Evolutionary conservation across 352 stramenopile species (phyloP).

Genomic region (Globisporangium recalcitrans): DNA sequence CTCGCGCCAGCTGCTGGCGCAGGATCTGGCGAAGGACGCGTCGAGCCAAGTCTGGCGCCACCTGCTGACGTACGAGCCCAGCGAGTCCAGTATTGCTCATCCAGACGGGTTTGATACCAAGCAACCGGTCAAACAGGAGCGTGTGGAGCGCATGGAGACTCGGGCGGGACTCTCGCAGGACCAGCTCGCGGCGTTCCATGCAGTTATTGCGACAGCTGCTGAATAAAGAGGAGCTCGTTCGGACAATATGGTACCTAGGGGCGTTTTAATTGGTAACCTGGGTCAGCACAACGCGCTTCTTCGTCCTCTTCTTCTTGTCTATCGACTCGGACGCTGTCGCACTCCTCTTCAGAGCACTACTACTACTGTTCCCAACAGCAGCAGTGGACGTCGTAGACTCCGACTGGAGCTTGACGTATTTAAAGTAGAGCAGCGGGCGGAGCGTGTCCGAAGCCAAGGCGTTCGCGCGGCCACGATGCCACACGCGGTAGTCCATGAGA

Average conservation of each 20-base stretch:
- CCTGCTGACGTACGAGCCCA: conserved; percentile 45
- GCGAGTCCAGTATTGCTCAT: no score
- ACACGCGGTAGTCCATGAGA: conserved; percentile 78
- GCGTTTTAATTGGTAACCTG: not conserved
- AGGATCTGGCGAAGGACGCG: conserved; percentile 30
- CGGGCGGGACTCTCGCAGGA: conserved; percentile 28
- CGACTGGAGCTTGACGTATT: conserved; percentile 32
- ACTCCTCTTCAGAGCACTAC: not conserved
- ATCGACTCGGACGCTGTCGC: not conserved
- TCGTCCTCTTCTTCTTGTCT: conserved; percentile 1
- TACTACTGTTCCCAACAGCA: not conserved
- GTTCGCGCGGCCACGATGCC: conserved; percentile 64
- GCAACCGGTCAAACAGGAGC: not conserved
- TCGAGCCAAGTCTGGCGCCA: conserved; percentile 39
- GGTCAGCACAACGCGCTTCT: conserved; percentile 6
- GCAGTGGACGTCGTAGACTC: not conserved
- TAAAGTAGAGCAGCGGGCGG: conserved; percentile 68
- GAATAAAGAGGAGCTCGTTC: not conserved
- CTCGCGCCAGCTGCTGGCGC: conserved; percentile 41
- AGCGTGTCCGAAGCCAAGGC: conserved; percentile 26
- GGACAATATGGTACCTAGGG: not conserved
- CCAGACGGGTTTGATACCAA: not conserved
- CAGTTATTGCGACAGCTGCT: conserved; percentile 12
- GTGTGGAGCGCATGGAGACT: conserved; percentile 11
- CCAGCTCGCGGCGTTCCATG: conserved; percentile 26